Evolutionary conservation across 352 stramenopile species (phyloP), one percentile per base, ranked within the genome.

Genomic region (Aphanomyces stellatus): DNA sequence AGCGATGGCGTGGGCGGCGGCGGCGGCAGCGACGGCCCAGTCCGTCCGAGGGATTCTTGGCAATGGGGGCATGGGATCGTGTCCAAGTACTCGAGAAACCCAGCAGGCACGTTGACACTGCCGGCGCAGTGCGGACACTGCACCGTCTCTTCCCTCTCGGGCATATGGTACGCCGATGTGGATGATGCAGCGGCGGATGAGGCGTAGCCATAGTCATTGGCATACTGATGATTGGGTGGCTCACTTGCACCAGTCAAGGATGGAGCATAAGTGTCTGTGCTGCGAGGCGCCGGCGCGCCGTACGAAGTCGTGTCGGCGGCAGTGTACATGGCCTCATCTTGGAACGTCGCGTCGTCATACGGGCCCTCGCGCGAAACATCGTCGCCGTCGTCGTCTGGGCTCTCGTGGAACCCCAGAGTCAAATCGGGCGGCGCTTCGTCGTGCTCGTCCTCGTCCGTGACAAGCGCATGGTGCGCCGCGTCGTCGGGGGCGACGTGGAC

Each of bases 31-130:
- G 51, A 24, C 41, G 57, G 11, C 11, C 10, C 5, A 15, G 22
- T n/a, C 1, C 25, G 7, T 6, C 30, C 60, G 11, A 67, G 30
- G 4, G 60, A 41, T 1, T 17, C 25, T 10, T 67, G 41, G 34
- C 60, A 67, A 40, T 57, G 49, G n/a, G 60, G 60, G 28, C 60
- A 67, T n/a, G 60, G 60, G 24, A 67, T 53, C 28, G 42, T 59
- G 19, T 67, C 37, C 34, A 67, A 43, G 19, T 67, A 67, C 15
- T 37, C 30, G 3, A n/a, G 8, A 4, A 49, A 28, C 5, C 42
- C 60, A 4, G 34, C 19, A 3, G 60, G 60, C 2, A 67, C 41
- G 28, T 55, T 40, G 7, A 67, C 60, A 27, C 10, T 34, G 31
- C 41, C 46, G 15, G 25, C n/a, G 60, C 60, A 67, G 2, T 49